Evolutionary conservation across 2,329 filamentous ascomycete species (phyloP), one percentile per base, ranked within the genome.

Genomic region (Ceratocystiopsis brevicomis): DNA sequence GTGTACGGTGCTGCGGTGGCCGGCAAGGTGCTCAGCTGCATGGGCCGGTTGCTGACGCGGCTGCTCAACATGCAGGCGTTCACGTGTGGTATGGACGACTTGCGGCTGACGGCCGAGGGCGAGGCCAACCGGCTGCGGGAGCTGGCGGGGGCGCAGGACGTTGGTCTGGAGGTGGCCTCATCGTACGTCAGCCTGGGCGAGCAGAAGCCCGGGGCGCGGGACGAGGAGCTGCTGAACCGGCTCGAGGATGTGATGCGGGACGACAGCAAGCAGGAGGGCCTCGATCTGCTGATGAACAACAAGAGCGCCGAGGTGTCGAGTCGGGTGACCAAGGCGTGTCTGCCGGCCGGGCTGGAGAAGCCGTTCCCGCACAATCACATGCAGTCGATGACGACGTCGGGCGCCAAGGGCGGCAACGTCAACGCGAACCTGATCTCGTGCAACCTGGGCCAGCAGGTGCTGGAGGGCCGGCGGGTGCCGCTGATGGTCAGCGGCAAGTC

Each of bases 401-500:
- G 90, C 59, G 90, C 90, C 42, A 98, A 98, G 64, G 90, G 90
- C 57, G 81, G 76, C 44, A 68, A 74, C 53, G 90, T 98, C 61
- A 98, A 98, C 57, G 90, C 90, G 41, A 95, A 93, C 54, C 75
- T 95, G 47, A 98, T 98, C 59, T 96, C 88, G 21, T 96, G 88
- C 61, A 95, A 98, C 56, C 71, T 98, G 37, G 90, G 90, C 42
- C 90, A 98, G 57, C 90, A 98, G 58, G 85, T 94, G 63, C 62
- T 98, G 53, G 90, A 98, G 69, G 87, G 90, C 56, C 77, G 88
- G 45, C 76, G 90, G 64, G 92, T 98, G 16, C 90, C 90, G 12
- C 68, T 93, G 45, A 98, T 98, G 90, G 85, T 96, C 50, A 95
- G 87, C 61, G 90, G 90, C 49, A 98, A 96, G 66, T 86, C 88